Conservation (phyloP, 1,284 basidiomycete species). For the Leccinum solheimii region DNA sequence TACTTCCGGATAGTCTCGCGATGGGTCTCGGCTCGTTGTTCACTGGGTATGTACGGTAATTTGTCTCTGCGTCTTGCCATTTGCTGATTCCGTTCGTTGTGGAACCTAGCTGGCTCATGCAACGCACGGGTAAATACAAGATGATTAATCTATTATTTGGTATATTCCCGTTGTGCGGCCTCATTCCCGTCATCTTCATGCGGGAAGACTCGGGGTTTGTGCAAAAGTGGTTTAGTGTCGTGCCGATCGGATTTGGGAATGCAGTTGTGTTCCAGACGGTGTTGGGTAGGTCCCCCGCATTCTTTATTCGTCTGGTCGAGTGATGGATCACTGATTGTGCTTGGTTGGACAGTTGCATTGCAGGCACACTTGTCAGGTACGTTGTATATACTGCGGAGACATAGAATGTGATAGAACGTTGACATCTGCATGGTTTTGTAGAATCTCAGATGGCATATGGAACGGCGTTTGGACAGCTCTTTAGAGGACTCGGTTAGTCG, state of each 20-base stretch:
- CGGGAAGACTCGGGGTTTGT: slow-evolving; percentile 26
- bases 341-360: slow-evolving; percentile 13
- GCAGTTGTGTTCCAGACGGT: slow-evolving; percentile 25
- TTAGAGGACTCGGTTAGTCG: slow-evolving; percentile 22
- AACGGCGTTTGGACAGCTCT: slow-evolving; percentile 19
- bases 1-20: slow-evolving; percentile 19
- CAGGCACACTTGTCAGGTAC: slow-evolving; percentile 18
- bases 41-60: neutral
- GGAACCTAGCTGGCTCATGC: slow-evolving; percentile 6
- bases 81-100: neutral
- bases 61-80: neutral
- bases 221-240: slow-evolving; percentile 23
- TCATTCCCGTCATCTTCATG: slow-evolving; percentile 20
- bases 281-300: slow-evolving; percentile 11
- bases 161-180: slow-evolving; percentile 20
- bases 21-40: slow-evolving; percentile 19
- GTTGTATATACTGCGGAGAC: neutral
- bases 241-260: slow-evolving; percentile 25
- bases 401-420: neutral
- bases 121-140: slow-evolving; percentile 20
- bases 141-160: slow-evolving; percentile 15
- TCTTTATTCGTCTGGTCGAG: neutral
- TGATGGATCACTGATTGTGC: neutral
- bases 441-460: slow-evolving; percentile 22
- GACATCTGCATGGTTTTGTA: slow-evolving; percentile 4